Conservation (phyloP, 2,329 filamentous ascomycete genomes). For the Chalaropsis ovoidea region DNA sequence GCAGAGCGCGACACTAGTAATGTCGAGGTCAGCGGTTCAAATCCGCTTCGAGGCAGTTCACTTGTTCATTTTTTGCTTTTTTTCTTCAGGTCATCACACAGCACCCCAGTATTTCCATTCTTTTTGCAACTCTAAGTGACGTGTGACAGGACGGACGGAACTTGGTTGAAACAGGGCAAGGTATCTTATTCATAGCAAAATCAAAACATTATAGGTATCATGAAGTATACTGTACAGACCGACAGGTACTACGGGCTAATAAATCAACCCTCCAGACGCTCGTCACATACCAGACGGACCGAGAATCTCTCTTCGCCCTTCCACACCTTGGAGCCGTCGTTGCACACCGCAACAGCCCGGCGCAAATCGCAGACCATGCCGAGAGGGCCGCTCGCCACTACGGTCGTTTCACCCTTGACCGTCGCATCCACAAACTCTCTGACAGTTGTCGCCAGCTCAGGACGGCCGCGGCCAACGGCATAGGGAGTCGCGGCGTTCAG, state of each 20-base stretch:
- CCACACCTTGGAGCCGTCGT: conserved; percentile 47
- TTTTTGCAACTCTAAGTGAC: too few species aligned
- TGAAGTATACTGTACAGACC: conserved; percentile 9
- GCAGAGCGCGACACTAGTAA: not conserved
- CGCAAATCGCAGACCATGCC: conserved; percentile 51
- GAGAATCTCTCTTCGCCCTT: conserved; percentile 46
- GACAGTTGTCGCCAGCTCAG: conserved; percentile 40
- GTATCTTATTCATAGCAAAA: conserved; percentile 10
- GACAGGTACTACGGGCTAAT: not conserved
- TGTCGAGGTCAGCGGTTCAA: conserved; percentile 16
- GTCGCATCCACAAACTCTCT: conserved; percentile 41
- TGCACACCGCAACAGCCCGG: conserved; percentile 43
- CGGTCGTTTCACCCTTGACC: conserved; percentile 41
- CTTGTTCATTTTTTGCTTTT: not conserved
- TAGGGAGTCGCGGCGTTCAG: conserved; percentile 21
- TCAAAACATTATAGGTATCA: conserved; percentile 20
- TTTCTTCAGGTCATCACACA: too few species aligned
- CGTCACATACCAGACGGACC: conserved; percentile 49
- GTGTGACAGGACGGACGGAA: too few species aligned
- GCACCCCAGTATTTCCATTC: too few species aligned
- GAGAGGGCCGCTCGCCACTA: conserved; percentile 52
- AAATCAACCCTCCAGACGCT: conserved; percentile 45
- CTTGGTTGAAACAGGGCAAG: not conserved
- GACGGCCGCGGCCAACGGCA: conserved; percentile 31
- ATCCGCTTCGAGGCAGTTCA: conserved; percentile 10